Evolutionary conservation across 331 rosid genomes (phyloP).

Genomic region (Quercus phellos): DNA sequence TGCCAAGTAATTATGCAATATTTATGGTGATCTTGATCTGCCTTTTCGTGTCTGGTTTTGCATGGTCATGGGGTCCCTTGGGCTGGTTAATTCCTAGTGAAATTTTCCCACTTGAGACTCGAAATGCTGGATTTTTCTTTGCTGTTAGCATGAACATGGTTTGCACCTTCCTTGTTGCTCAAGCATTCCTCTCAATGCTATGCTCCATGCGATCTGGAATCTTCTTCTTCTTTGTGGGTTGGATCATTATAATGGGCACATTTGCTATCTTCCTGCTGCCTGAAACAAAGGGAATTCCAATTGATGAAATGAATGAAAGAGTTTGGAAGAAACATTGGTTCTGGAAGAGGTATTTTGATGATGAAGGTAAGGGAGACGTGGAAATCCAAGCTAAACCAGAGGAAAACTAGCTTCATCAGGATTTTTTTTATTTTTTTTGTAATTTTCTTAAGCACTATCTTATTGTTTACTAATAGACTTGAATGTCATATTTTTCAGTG

Average conservation of each 20-base stretch:
- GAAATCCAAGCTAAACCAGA: background rate
- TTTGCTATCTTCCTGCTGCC: conserved; percentile 3
- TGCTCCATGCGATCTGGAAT: background rate
- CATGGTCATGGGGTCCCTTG: conserved; percentile 16
- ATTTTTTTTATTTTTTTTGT: background rate
- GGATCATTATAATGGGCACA: background rate
- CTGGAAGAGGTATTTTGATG: conserved; percentile 3
- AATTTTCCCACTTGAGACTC: background rate
- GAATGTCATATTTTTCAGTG: background rate
- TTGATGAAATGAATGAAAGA: conserved; percentile 7
- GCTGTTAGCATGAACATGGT: conserved; percentile 13
- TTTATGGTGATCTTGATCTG: background rate
- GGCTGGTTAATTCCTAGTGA: conserved; percentile 9
- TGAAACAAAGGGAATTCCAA: conserved; percentile 7
- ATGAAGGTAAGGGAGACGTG: background rate
- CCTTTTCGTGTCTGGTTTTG: conserved; percentile 5
- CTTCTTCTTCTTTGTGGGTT: conserved; percentile 11
- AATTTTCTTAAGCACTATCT: background rate
- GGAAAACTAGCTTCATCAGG: background rate
- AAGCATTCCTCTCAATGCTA: conserved; percentile 3
- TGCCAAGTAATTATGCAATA: background rate
- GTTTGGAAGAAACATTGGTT: conserved; percentile 14
- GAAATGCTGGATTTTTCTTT: conserved; percentile 7
- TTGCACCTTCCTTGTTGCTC: conserved; percentile 8
- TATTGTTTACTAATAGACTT: background rate